Evolutionary conservation across 164 flowering plant species (phyloP).

Genomic region (Cinnamomum micranthum): DNA sequence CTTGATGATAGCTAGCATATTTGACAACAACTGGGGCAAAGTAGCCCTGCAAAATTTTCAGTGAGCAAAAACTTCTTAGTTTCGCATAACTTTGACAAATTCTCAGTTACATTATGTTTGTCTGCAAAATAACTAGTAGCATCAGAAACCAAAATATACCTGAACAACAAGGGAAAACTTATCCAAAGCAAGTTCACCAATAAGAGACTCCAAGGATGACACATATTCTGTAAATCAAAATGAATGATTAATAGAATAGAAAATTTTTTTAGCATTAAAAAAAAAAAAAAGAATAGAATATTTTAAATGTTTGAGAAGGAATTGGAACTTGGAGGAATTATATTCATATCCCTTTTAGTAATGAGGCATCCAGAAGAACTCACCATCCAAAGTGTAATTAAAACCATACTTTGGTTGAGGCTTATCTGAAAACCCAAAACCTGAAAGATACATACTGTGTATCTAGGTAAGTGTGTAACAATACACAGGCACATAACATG

Average conservation of each 20-base stretch:
- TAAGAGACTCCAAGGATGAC: slow-evolving; percentile 66
- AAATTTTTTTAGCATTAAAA: too few relatives aligned
- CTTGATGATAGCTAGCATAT: slow-evolving; percentile 73
- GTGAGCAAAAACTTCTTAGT: not conserved
- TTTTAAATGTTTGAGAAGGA: not conserved
- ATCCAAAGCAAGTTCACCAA: slow-evolving; percentile 40
- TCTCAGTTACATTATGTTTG: not conserved
- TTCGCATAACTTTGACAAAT: not conserved
- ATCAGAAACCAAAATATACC: slow-evolving; percentile 34
- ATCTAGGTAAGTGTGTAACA: slow-evolving; percentile 4
- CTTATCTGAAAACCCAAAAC: slow-evolving; percentile 98
- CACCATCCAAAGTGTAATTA: slow-evolving; percentile 89
- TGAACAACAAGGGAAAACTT: slow-evolving; percentile 84
- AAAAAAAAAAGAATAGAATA: not conserved
- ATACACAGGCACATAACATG: not conserved
- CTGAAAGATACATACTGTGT: slow-evolving; percentile 27
- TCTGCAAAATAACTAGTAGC: not conserved
- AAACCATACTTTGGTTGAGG: slow-evolving; percentile 94
- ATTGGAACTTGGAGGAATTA: not conserved
- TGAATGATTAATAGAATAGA: not conserved
- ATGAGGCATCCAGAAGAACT: not conserved
- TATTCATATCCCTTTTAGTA: not conserved
- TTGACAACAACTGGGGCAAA: slow-evolving; percentile 82
- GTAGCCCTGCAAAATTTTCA: slow-evolving; percentile 63
- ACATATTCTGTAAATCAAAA: slow-evolving; percentile 58